A percentile compares a stretch with the other conserved stretches of the same genome.
Evolutionary conservation across 2,329 filamentous ascomycete genomes (phyloP).

Genomic region (Colletotrichum sp.): DNA sequence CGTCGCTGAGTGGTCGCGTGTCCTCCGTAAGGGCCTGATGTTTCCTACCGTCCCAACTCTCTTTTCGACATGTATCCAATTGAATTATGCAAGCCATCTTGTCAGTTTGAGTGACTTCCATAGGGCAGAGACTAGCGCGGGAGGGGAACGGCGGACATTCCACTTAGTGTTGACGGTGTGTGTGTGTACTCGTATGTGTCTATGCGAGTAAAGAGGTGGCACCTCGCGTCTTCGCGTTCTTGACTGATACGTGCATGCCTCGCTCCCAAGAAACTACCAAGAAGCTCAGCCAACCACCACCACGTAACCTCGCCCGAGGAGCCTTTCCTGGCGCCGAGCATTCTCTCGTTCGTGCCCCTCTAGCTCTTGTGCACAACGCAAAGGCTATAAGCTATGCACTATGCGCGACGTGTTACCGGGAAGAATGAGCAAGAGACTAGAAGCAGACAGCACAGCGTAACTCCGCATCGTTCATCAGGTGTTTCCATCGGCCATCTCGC

Average conservation of each 20-base stretch:
- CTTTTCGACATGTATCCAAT: background rate
- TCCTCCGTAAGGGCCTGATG: background rate
- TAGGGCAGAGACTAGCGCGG: background rate
- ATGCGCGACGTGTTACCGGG: background rate
- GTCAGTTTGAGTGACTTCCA: background rate
- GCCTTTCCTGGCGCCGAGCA: constrained; percentile 3
- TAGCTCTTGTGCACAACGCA: background rate
- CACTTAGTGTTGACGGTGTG: background rate
- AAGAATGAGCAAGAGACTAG: background rate
- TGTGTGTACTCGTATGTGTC: background rate
- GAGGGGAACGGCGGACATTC: background rate
- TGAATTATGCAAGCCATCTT: background rate
- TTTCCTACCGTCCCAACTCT: constrained; percentile 1
- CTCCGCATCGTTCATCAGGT: background rate
- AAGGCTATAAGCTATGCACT: background rate
- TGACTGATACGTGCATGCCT: background rate
- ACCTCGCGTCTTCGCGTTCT: constrained; percentile 1
- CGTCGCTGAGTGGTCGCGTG: background rate
- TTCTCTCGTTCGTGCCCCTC: background rate
- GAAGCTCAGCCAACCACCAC: background rate
- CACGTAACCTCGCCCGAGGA: background rate
- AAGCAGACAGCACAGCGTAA: background rate
- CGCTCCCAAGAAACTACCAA: background rate
- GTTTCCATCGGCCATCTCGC: constrained; percentile 11
- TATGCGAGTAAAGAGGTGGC: background rate